Percentiles rank a stretch among this genome's conserved stretches.
Conservation (phyloP, 495 filamentous ascomycete species). For the Penicillium herquei region DNA sequence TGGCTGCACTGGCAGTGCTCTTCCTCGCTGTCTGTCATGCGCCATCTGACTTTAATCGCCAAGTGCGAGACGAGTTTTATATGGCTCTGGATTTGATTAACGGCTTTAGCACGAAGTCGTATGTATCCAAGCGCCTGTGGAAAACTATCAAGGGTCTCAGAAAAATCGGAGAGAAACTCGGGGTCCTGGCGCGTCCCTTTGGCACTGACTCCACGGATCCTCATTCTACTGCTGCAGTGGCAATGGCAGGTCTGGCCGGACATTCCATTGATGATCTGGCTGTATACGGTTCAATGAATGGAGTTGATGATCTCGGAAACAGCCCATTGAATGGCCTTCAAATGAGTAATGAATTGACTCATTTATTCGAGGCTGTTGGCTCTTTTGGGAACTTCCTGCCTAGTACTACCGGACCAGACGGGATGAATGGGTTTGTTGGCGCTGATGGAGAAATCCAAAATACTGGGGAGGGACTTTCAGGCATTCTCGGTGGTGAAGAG, state of each 20-base stretch:
- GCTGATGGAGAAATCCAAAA: constrained; percentile 45
- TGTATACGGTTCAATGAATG: constrained; percentile 48
- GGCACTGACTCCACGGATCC: constrained; percentile 48
- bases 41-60: constrained; percentile 68
- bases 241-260: constrained; percentile 72
- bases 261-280: constrained; percentile 63
- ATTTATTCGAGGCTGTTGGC: constrained; percentile 69
- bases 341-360: constrained; percentile 64
- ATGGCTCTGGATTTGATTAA: constrained; percentile 80
- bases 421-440: constrained; percentile 44
- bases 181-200: constrained; percentile 55
- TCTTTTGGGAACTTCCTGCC: constrained; percentile 50
- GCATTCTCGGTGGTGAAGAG: constrained; percentile 59
- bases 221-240: constrained; percentile 65
- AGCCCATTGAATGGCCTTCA: constrained; percentile 61
- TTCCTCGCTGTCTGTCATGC: constrained; percentile 84
- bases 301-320: constrained; percentile 50
- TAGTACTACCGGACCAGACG: constrained; percentile 31
- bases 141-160: constrained; percentile 76
- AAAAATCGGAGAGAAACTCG: constrained; percentile 75
- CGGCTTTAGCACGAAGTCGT: constrained; percentile 74
- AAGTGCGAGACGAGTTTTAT: constrained; percentile 82
- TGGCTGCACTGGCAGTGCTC: constrained; percentile 74
- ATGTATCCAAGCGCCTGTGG: constrained; percentile 78
- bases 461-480: constrained; percentile 46